phyloP scores from a whole-genome alignment of 352 stramenopile species.

The Phytophthora ohioensis region DNA sequence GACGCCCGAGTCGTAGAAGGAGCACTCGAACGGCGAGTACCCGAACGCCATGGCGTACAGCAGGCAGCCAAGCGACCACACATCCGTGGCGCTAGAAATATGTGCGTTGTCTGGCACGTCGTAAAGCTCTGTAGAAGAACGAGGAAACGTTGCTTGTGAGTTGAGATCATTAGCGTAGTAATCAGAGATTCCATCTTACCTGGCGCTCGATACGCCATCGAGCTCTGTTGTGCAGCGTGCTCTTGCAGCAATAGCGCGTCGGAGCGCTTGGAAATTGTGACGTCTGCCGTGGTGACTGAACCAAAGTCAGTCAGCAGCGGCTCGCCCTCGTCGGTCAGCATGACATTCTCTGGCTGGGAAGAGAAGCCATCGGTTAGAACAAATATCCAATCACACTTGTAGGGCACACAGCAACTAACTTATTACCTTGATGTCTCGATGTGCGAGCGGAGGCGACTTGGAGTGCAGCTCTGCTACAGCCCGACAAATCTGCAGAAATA shows the following conservation, averaged over 20 bases:
- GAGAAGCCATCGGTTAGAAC: constrained; percentile 12
- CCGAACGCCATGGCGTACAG: constrained; percentile 91
- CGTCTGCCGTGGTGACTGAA: constrained; percentile 69
- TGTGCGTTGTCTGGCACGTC: constrained; percentile 77
- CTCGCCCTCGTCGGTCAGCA: constrained; percentile 81
- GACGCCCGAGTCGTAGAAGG: constrained; percentile 76
- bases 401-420: background rate
- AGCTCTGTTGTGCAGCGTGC: constrained; percentile 82
- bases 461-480: constrained; percentile 83
- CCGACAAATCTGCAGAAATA: constrained; percentile 87
- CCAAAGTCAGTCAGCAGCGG: constrained; percentile 92
- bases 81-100: constrained; percentile 83
- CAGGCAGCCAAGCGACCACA: constrained; percentile 91
- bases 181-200: constrained; percentile 37
- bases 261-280: constrained; percentile 69
- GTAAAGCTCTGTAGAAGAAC: constrained; percentile 74
- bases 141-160: constrained; percentile 8
- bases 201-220: constrained; percentile 89
- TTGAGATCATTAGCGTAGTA: background rate
- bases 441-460: constrained; percentile 73
- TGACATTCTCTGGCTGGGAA: constrained; percentile 85
- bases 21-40: constrained; percentile 91
- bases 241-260: constrained; percentile 90
- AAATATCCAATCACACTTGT: background rate
- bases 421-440: constrained; percentile 89